These are phyloP conservation scores for Kodamaea laetipori DNA, from an alignment of 805 yeast species.

Conservation along the genomic window DNA sequence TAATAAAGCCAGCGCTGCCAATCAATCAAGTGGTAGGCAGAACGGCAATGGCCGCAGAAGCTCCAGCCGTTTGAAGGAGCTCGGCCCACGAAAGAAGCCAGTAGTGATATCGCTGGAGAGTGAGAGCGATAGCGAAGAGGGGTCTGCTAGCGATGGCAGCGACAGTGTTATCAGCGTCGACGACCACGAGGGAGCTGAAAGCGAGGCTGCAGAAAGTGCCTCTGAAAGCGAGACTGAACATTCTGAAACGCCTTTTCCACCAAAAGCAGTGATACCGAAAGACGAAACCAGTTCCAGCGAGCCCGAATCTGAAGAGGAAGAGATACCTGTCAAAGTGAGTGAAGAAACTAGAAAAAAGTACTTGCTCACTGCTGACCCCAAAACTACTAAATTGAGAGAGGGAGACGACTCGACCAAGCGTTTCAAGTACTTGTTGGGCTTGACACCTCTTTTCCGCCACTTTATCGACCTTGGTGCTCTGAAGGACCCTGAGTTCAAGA, in stretches of 20 bases:
- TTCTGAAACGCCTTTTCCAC: too few species aligned
- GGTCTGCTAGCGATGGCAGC: not conserved
- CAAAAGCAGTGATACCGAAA: not conserved
- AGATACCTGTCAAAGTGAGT: not conserved
- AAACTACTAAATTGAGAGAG: slow-evolving; percentile 51
- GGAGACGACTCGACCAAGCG: slow-evolving; percentile 72
- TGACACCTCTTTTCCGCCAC: slow-evolving; percentile 85
- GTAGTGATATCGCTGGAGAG: not conserved
- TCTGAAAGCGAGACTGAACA: too few species aligned
- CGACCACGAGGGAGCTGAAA: too few species aligned
- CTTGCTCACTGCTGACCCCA: slow-evolving; percentile 55
- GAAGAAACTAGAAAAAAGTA: slow-evolving; percentile 39
- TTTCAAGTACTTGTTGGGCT: slow-evolving; percentile 75
- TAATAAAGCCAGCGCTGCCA: not conserved
- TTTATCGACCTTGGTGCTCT: slow-evolving; percentile 81
- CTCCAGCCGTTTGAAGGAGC: slow-evolving; percentile 1
- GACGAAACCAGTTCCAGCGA: slow-evolving; percentile 3
- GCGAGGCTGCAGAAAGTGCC: too few species aligned
- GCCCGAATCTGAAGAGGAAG: slow-evolving; percentile 3
- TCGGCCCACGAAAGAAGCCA: not conserved
- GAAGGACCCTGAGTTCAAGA: slow-evolving; percentile 71
- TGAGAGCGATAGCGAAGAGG: not conserved
- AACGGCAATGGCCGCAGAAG: slow-evolving; percentile 2
- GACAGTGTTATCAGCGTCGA: too few species aligned
- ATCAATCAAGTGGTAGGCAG: not conserved